Base-by-base conservation (phyloP, 495 filamentous ascomycete species). In the Daldinia childiae region DNA sequence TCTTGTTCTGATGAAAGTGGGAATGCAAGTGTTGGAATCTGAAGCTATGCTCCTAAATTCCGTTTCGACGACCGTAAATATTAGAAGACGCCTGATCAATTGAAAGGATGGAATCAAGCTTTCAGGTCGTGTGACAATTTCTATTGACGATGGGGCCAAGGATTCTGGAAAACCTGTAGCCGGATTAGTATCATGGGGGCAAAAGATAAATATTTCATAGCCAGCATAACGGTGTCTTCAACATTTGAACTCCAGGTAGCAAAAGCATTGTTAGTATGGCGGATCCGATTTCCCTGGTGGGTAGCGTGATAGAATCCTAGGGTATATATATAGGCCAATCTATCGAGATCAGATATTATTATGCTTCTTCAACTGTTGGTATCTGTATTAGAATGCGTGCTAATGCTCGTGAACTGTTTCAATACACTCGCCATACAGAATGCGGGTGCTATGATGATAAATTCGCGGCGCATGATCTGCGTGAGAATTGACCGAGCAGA, bases 21-120 rank as follows among this genome's bases (percentile, higher is more conserved):
- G 68, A 76, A 76, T 74, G 71, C 62, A 72, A 74, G 73, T 29
- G 74, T 64, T 60, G 74, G 61, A 74, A 74, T 54, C 55, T 68
- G 69, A 71, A 76, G 73, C 55, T 54, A 67, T 66, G 64, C 68
- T 54, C 57, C 45, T 65, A 70, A 76, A 63, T 61, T 62, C 52
- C 68, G 51, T 66, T 69, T 72, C 51, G 68, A 66, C 66, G 56
- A 64, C 66, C 66, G 45, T 63, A 59, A 58, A 58, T 67, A 71
- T 69, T 63, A 74, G 70, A 36, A 63, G 72, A 73, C 55, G 63
- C 73, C 62, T 72, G 62, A 74, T 58, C 30, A 67, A 67, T 48
- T 63, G 36, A 69, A 48, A 54, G 52, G 63, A 69, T 68, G 26
- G 41, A 72, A 62, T 66, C 73, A 75, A 73, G 57, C 70, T 64